A percentile compares a stretch with the other conserved stretches of the same genome.
phyloP scores from a whole-genome alignment of 345 rosid genomes.

The Rhizophora mangle region DNA sequence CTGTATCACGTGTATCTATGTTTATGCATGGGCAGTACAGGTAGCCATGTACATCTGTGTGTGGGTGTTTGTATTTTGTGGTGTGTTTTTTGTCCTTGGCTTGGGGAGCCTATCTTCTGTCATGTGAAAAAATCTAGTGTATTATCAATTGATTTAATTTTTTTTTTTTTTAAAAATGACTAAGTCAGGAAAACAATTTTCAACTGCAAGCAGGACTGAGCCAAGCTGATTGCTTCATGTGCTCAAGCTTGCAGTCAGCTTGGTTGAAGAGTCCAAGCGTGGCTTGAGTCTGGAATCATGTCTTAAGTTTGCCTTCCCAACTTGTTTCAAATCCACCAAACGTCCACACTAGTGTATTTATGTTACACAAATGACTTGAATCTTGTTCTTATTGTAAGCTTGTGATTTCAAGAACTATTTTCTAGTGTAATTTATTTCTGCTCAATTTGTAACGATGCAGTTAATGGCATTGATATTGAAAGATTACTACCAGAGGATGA shows the following conservation, averaged over 20 bases:
- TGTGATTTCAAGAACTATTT: not conserved
- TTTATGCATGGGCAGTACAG: not conserved
- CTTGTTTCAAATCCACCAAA: too few species aligned
- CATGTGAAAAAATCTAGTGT: too few species aligned
- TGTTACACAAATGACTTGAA: not conserved
- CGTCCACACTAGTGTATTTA: too few species aligned
- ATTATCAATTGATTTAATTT: too few species aligned
- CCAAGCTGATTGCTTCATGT: not conserved
- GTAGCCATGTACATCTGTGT: not conserved
- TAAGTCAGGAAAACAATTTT: too few species aligned
- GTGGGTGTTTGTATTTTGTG: not conserved
- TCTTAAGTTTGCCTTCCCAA: not conserved
- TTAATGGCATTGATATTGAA: constrained; percentile 34
- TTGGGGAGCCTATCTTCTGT: too few species aligned
- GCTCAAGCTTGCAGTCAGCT: constrained; percentile 3
- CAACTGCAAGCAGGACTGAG: not conserved
- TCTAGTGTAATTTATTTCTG: not conserved
- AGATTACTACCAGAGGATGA: constrained; percentile 48
- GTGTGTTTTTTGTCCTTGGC: too few species aligned
- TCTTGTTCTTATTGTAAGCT: not conserved
- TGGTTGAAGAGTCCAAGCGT: not conserved
- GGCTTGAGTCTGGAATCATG: not conserved
- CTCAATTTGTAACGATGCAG: constrained; percentile 32
- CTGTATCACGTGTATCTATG: constrained; percentile 1
- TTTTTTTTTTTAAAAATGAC: too few species aligned